Percentiles rank a stretch among this genome's conserved stretches.
These are phyloP conservation scores for Arachis stenosperma DNA, from an alignment of 306 rosid species.

Conservation along the genomic window DNA sequence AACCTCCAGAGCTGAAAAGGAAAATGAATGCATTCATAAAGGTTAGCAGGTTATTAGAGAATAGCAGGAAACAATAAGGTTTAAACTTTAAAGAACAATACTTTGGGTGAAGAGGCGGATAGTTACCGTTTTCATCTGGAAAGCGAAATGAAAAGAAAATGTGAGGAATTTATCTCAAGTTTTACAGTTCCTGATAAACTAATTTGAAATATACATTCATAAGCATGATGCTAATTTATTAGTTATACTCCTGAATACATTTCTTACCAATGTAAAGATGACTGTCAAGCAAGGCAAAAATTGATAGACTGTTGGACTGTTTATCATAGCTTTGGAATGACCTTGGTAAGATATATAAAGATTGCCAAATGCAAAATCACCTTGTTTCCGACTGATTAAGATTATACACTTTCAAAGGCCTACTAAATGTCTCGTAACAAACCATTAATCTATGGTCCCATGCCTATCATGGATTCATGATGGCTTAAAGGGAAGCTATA, in stretches of 20 bases:
- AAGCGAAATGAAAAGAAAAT: constrained; percentile 38
- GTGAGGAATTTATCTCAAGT: background rate
- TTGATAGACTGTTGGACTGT: no score
- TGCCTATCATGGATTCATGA: no score
- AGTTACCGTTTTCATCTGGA: constrained; percentile 57
- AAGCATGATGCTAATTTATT: constrained; percentile 10
- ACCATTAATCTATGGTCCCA: no score
- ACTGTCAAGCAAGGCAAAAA: no score
- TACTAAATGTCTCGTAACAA: no score
- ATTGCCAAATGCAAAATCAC: no score
- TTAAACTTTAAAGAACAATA: constrained; percentile 33
- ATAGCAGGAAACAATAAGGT: constrained; percentile 11
- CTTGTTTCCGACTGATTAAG: no score
- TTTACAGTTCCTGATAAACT: background rate
- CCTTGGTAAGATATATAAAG: no score
- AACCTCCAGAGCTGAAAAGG: constrained; percentile 54
- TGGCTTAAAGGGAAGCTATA: no score
- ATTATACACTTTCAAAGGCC: no score
- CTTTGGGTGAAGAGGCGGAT: constrained; percentile 50
- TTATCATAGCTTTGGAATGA: no score
- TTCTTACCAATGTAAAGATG: no score
- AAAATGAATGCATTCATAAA: constrained; percentile 12
- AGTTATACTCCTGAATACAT: background rate
- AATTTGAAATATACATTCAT: constrained; percentile 9
- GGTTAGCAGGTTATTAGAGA: constrained; percentile 6